Evolutionary conservation across 257 asterid species (phyloP).

Genomic region (Solanum dulcamara): DNA sequence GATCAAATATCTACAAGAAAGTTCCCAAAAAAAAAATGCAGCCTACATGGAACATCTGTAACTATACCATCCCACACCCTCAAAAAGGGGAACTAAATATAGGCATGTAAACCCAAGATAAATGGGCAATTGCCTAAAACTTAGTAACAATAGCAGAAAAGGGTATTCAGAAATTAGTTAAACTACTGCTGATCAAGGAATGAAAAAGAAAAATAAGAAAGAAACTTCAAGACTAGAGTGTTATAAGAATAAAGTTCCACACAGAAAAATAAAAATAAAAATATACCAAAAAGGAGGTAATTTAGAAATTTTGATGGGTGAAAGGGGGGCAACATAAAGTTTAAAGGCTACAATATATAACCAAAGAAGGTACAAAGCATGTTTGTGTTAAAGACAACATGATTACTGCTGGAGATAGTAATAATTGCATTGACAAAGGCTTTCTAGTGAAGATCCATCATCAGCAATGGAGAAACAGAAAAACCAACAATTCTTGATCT

Average conservation of each 20-base stretch:
- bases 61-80: not conserved
- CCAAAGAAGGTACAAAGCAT: not conserved
- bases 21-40: not conserved
- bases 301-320: not conserved
- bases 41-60: not conserved
- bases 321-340: not conserved
- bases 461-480: not conserved
- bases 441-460: constrained; percentile 1
- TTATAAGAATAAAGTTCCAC: not conserved
- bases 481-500: not conserved
- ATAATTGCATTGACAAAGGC: not conserved
- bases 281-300: not conserved
- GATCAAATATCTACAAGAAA: not conserved
- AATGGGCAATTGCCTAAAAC: not conserved
- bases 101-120: not conserved
- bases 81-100: not conserved
- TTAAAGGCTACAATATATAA: not conserved
- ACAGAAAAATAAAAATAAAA: not conserved
- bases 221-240: not conserved
- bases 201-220: not conserved
- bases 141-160: not conserved
- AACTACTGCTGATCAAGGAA: not conserved
- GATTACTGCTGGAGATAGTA: not conserved
- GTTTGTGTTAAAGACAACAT: not conserved
- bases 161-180: not conserved